phyloP scores from a whole-genome alignment of 108 stramenopile species.

The Schizochytrium sp. region DNA sequence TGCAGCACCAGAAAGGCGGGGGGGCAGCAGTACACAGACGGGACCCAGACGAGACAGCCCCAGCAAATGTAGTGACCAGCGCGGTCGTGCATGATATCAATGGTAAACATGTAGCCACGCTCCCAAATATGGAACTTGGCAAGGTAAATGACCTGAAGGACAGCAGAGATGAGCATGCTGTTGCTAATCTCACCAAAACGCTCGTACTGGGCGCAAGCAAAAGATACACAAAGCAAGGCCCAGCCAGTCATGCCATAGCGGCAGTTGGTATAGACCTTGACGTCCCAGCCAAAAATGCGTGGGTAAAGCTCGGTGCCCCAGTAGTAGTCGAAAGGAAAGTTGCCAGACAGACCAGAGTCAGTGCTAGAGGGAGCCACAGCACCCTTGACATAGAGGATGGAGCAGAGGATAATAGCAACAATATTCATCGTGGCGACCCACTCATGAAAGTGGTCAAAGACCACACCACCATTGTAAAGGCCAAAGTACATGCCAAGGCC shows the following conservation, averaged over 20 bases:
- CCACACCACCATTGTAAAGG: slow-evolving; percentile 72
- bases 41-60: slow-evolving; percentile 99
- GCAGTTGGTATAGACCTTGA: slow-evolving; percentile 98
- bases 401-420: slow-evolving; percentile 90
- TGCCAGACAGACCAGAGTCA: slow-evolving; percentile 87
- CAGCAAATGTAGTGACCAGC: slow-evolving; percentile 95
- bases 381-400: slow-evolving; percentile 88
- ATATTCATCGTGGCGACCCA: slow-evolving; percentile 87
- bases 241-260: slow-evolving; percentile 98
- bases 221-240: slow-evolving; percentile 84
- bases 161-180: slow-evolving; percentile 82
- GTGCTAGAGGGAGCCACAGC: slow-evolving; percentile 82
- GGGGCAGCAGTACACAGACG: slow-evolving; percentile 91
- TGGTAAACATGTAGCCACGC: slow-evolving; percentile 99
- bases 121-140: slow-evolving; percentile 99
- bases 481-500: slow-evolving; percentile 8
- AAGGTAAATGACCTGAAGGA: slow-evolving; percentile 88
- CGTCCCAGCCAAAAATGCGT: slow-evolving; percentile 89
- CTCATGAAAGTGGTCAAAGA: slow-evolving; percentile 85
- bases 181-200: slow-evolving; percentile 74
- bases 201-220: slow-evolving; percentile 73
- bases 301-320: slow-evolving; percentile 99
- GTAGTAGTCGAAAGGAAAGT: slow-evolving; percentile 90
- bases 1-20: slow-evolving; percentile 86
- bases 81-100: slow-evolving; percentile 93